Base-by-base conservation (phyloP, 139 green algal species). In the Diplosphaera chodatii region DNA sequence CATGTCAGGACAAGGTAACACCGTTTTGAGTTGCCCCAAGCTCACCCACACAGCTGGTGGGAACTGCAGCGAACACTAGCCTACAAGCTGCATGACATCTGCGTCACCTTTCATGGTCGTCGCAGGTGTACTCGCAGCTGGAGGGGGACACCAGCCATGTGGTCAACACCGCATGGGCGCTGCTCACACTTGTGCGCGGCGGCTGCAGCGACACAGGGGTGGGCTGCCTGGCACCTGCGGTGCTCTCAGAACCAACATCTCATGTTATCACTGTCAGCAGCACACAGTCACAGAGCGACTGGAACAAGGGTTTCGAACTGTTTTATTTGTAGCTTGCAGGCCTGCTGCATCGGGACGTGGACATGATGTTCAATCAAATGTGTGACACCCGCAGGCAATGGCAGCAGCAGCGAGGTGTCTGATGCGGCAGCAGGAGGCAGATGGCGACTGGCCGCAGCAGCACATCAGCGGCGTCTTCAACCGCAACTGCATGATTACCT, bases 401-500 rank as follows among this genome's bases (percentile, higher is more conserved):
- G 73, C 93, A 66, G 64, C 29, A 8, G 83, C 83, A 0, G 83
- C 73, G 23, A 40, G 63, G n/a, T 84, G 63, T 66, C 74, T 90
- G 32, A 69, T 90, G 66, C 59, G 27, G 22, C 56, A 63, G 59
- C 85, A 90, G 79, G 65, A 75, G 74, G 27, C 72, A 10, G 83
- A 70, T 40, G 96, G 94, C 13, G 95, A 98, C 82, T 99, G 93
- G 89, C 96, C 96, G 27, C 95, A 99, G 86, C 93, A 99, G 89
- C 83, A 90, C 74, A 99, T 99, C 84, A 96, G 84, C 56, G 96
- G 95, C 31, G 96, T 99, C 4, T 99, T 99, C 90, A 99, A 99
- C 84, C 84, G 89, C 76, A 99, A 99, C 85, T 99, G 93, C 87
- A 97, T 98, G 91, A 99, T 99, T 83, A 95, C 89, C 0, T 99